Conservation (phyloP, 2,329 filamentous ascomycete species). For the Ophiostoma perfectum region DNA sequence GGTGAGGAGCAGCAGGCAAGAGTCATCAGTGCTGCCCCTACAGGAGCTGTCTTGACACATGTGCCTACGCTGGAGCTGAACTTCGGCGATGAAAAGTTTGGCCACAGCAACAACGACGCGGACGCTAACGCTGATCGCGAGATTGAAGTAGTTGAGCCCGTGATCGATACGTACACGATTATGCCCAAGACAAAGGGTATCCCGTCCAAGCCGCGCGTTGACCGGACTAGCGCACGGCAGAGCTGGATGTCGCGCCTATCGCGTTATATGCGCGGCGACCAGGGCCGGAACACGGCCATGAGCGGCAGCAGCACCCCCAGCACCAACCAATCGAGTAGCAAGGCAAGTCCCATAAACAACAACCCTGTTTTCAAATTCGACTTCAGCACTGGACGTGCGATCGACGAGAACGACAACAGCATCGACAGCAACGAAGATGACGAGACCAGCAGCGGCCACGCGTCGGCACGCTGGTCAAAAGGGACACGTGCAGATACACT, state of each 20-base stretch:
- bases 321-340: slow-evolving; percentile 7
- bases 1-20: background rate
- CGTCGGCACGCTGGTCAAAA: slow-evolving; percentile 25
- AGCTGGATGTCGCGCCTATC: slow-evolving; percentile 28
- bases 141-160: background rate
- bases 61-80: background rate
- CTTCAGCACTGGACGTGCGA: background rate
- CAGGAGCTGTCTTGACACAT: background rate
- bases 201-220: background rate
- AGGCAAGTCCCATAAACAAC: background rate
- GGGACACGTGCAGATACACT: slow-evolving; percentile 22
- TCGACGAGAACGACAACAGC: background rate
- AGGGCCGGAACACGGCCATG: background rate
- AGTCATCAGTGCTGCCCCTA: background rate
- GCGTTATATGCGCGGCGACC: slow-evolving; percentile 22
- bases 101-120: background rate
- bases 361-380: background rate
- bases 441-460: slow-evolving; percentile 9
- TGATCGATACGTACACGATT: background rate
- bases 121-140: background rate
- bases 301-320: background rate
- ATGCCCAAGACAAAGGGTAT: slow-evolving; percentile 15
- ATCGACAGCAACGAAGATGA: background rate
- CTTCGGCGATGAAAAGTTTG: background rate
- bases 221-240: slow-evolving; percentile 11